Evolutionary conservation across 208 protist genomes (phyloP), one percentile per base, ranked within the genome.

Genomic region (Wallacemonas sp.): DNA sequence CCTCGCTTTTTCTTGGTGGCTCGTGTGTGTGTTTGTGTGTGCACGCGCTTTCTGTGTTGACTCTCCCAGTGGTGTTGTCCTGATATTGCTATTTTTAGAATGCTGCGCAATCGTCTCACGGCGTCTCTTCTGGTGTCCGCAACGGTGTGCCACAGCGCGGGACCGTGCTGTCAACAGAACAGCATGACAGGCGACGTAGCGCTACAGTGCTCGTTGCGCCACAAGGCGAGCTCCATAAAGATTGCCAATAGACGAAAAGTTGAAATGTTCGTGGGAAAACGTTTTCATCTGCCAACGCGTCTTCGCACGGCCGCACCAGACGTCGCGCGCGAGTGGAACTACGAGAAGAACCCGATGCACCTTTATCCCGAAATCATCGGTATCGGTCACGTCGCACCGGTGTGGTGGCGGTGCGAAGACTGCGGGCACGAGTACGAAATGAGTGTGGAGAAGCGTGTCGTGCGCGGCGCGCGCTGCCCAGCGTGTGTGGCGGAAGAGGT

Each of bases 371-470:
- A 91, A 17, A 91, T 97, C 37, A 70, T 97, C 12, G 77, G 87
- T 50, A 86, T 93, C 53, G 88, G 87, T 17, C 78, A 91, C 63
- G 72, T 94, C 73, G 29, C 74, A 22, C 79, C 82, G 9, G 83
- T 94, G 2, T 93, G 78, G 78, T 97, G 91, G 89, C 66, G 52
- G 42, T 97, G 91, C 70, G 44, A 36, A 10, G 21, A 12, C 5
- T 97, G 91, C 66, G 65, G 57, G 0, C 46, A 78, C 27, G 48
- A 60, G 13, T 97, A 85, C 65, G 39, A 69, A 41, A 92, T 95
- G 87, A 92, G 87, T 59, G 85, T 92, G 5, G 91, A 97, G 60
- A 93, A 94, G 68, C 89, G 91, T n/a, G 87, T 94, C 21, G 79
- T 97, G 59, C 86, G 89, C 38, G 91, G 89, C 13, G 71, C 75